phyloP scores from a whole-genome alignment of 202 grass and related monocot species.

The Setaria viridis region DNA sequence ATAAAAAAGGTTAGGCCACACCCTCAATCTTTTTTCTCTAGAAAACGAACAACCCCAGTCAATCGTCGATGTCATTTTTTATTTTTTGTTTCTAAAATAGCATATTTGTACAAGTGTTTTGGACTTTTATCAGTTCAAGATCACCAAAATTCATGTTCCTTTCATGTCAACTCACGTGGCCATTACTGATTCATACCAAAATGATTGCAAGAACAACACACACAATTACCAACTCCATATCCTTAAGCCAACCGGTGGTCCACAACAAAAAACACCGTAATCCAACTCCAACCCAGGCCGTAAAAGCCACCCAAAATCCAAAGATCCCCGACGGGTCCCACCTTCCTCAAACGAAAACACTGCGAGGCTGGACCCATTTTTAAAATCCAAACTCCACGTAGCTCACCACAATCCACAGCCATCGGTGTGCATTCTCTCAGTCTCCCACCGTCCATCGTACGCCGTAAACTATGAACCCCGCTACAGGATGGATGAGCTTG shows the following conservation, averaged over 20 bases:
- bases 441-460: background rate
- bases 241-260: background rate
- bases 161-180: background rate
- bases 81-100: too few relatives aligned
- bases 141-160: too few relatives aligned
- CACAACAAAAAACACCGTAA: background rate
- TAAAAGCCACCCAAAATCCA: constrained; percentile 29
- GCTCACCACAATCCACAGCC: background rate
- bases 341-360: constrained; percentile 33
- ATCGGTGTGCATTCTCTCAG: too few relatives aligned
- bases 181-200: background rate
- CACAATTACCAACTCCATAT: background rate
- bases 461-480: constrained; percentile 32
- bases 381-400: background rate
- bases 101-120: too few relatives aligned
- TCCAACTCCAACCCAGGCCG: background rate
- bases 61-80: too few relatives aligned
- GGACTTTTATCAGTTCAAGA: too few relatives aligned
- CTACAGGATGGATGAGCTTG: background rate
- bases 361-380: constrained; percentile 7
- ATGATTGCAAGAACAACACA: background rate
- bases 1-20: too few relatives aligned
- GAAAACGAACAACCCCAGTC: too few relatives aligned
- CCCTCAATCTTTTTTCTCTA: too few relatives aligned
- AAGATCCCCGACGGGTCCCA: constrained; percentile 23